Conservation (phyloP, 306 rosid genomes). For the Begonia loranthoides region DNA sequence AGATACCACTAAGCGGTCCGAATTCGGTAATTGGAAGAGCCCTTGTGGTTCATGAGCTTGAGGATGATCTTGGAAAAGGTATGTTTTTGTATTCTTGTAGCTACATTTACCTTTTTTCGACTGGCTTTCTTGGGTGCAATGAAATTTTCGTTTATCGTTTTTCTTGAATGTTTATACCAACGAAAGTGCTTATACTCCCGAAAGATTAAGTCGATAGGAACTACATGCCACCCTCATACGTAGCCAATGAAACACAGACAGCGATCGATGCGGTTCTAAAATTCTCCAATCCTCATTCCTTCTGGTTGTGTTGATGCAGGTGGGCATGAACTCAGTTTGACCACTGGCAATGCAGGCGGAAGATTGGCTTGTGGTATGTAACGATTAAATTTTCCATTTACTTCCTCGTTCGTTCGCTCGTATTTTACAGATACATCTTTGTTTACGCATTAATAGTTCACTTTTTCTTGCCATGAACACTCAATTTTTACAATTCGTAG, state of each 20-base stretch:
- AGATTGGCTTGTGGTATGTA: conserved; percentile 87
- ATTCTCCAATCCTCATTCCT: too few relatives aligned
- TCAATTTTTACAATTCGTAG: too few relatives aligned
- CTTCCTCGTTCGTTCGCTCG: conserved; percentile 4
- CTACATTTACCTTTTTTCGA: neutral
- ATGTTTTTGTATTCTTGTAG: conserved; percentile 10
- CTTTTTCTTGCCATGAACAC: too few relatives aligned
- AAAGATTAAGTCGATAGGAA: too few relatives aligned
- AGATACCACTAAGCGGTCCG: conserved; percentile 70
- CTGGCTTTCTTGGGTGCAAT: neutral
- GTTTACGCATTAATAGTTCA: too few relatives aligned
- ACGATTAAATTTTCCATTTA: conserved; percentile 4
- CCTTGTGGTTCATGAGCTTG: conserved; percentile 74
- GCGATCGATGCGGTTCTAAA: too few relatives aligned
- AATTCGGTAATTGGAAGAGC: conserved; percentile 78
- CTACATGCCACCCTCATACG: too few relatives aligned
- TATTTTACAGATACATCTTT: too few relatives aligned
- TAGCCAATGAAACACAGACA: too few relatives aligned
- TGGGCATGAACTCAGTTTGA: conserved; percentile 79
- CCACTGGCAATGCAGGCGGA: conserved; percentile 89
- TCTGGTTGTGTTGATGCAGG: conserved; percentile 33
- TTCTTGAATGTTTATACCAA: neutral
- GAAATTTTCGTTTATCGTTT: neutral
- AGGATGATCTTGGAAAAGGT: conserved; percentile 89
- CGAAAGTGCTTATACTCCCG: neutral